Evolutionary conservation across 148 eudicot species (phyloP), one percentile per base, ranked within the genome.

Genomic region (Polygonum maritimum): DNA sequence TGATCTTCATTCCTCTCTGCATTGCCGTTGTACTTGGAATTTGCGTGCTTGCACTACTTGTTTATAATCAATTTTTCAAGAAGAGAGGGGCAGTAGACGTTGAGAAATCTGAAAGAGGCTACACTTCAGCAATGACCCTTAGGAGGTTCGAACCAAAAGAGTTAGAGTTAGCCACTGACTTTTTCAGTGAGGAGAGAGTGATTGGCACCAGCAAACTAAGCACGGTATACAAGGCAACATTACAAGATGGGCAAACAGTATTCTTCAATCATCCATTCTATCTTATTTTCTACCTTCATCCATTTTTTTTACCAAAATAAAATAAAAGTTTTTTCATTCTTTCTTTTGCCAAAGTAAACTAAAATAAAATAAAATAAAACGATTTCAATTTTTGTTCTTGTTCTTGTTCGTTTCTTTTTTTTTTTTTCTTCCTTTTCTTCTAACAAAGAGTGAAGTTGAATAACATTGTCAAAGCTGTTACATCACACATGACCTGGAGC

Each of bases 181-280:
- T 79, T 67, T 92, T 92, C 85, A 85, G 82, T 19, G 82, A 86
- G 74, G 86, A 80, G 0, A 85, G 82, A 47, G 79, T 95, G 47
- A 77, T 92, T 12, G 98, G 94, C 19, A 52, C 80, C 36, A 95
- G 94, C 79, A 75, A 76, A 38, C 76, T 95, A 73, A 95, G 97
- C 81, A 90, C 82, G 41, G 98, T 95, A 36, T 92, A 89, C 86
- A 90, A 89, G 83, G 97, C 92, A 2, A 84, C 51, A 36, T 74
- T 92, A 18, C 80, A 74, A 82, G 88, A 86, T 79, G 94, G 91
- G 39, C 74, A 80, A 71, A 54, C 47, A 8, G 80, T 95, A 72
- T n/a, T n/a, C n/a, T n/a, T n/a, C n/a, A n/a, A n/a, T n/a, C n/a
- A n/a, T n/a, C n/a, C n/a, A n/a, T n/a, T n/a, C n/a, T n/a, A n/a